phyloP scores from a whole-genome alignment of 768 basidiomycete genomes.

The Terana coerulea region DNA sequence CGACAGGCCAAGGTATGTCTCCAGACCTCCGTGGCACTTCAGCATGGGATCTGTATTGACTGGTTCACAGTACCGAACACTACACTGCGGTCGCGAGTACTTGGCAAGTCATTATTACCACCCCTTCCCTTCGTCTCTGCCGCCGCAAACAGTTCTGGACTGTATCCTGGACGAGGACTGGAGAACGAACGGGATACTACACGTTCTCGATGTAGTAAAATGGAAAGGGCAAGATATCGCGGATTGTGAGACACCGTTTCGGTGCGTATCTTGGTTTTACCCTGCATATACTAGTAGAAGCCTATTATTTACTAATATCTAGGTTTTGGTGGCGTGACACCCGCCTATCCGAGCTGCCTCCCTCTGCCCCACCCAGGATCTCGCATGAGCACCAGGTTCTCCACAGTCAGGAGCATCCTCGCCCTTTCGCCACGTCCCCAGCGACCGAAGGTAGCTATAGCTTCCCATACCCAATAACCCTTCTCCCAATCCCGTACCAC shows the following conservation, averaged over 20 bases:
- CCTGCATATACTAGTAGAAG: neutral
- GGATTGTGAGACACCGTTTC: slow-evolving; percentile 79
- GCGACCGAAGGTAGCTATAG: too few relatives aligned
- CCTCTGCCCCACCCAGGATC: slow-evolving; percentile 47
- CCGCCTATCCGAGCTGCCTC: slow-evolving; percentile 74
- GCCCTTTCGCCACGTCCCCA: too few relatives aligned
- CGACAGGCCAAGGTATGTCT: slow-evolving; percentile 54
- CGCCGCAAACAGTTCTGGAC: slow-evolving; percentile 74
- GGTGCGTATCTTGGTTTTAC: slow-evolving; percentile 36
- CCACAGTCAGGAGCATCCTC: too few relatives aligned
- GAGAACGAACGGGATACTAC: slow-evolving; percentile 75
- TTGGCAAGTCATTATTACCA: slow-evolving; percentile 74
- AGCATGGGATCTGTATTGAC: neutral
- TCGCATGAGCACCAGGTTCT: too few relatives aligned
- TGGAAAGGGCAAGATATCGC: slow-evolving; percentile 86
- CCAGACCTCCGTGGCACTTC: neutral
- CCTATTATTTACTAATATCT: neutral
- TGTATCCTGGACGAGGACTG: slow-evolving; percentile 79
- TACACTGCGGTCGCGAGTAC: slow-evolving; percentile 73
- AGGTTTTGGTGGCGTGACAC: slow-evolving; percentile 92
- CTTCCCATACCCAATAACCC: slow-evolving; percentile 70
- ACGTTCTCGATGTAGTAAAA: slow-evolving; percentile 75
- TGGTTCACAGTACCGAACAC: slow-evolving; percentile 62
- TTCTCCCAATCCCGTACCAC: slow-evolving; percentile 71
- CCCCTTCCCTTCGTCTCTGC: slow-evolving; percentile 74